Conservation (phyloP, 169 alveolate species). For the Plasmodium sp. region DNA sequence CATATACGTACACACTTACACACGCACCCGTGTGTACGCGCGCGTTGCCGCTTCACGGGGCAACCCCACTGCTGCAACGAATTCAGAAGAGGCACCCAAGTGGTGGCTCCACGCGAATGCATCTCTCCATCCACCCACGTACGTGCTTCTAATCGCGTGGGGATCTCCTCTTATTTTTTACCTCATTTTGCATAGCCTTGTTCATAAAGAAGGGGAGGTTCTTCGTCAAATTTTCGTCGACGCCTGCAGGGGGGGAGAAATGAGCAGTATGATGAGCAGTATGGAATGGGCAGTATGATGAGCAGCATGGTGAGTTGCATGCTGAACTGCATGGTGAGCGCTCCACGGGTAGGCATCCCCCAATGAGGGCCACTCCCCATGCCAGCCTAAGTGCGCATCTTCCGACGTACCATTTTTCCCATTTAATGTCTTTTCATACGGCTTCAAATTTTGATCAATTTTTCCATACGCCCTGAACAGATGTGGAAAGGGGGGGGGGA, state of each 20-base stretch:
- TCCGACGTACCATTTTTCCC: constrained; percentile 1
- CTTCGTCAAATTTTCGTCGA: constrained; percentile 10
- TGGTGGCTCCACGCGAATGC: background rate
- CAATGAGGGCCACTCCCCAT: background rate
- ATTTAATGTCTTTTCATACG: background rate
- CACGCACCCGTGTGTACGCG: background rate
- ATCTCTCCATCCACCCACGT: background rate
- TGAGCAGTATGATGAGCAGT: background rate
- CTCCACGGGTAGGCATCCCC: background rate
- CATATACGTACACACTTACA: background rate
- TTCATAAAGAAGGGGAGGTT: constrained; percentile 47
- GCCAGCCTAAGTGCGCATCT: background rate
- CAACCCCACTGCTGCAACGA: background rate
- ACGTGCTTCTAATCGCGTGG: background rate
- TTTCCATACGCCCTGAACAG: constrained; percentile 37
- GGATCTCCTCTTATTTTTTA: background rate
- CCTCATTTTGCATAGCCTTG: background rate
- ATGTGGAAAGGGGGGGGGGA: background rate
- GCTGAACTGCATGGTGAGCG: background rate
- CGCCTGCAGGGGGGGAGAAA: background rate
- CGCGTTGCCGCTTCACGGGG: background rate
- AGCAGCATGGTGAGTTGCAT: background rate
- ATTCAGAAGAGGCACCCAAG: background rate
- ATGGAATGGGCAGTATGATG: too few species aligned
- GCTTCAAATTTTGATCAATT: constrained; percentile 13